These are phyloP conservation scores for Calonectria honghensis DNA, from an alignment of 2,329 filamentous ascomycete species.

Conservation along the genomic window DNA sequence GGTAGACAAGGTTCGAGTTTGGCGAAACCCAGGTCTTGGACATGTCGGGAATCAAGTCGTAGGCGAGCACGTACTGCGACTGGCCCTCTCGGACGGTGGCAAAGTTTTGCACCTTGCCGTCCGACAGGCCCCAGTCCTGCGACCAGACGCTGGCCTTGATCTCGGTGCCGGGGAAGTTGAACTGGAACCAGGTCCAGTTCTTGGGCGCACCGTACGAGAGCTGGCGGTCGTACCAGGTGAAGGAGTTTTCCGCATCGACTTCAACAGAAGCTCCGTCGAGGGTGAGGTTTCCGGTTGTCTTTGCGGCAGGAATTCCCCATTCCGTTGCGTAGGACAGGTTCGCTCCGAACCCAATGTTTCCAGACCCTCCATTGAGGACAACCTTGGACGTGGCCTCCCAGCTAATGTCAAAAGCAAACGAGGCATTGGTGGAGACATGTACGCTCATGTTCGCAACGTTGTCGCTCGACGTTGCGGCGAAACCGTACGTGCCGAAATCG, in stretches of 20 bases:
- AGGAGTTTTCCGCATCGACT: slow-evolving; percentile 14
- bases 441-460: slow-evolving; percentile 21
- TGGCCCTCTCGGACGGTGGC: slow-evolving; percentile 15
- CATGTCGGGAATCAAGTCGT: slow-evolving; percentile 18
- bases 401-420: slow-evolving; percentile 10
- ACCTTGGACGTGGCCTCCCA: slow-evolving; percentile 24
- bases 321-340: slow-evolving; percentile 17
- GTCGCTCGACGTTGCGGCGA: slow-evolving; percentile 11
- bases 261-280: not conserved
- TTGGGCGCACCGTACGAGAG: slow-evolving; percentile 4
- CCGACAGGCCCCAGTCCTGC: not conserved
- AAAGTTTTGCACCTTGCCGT: not conserved
- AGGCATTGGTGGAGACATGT: not conserved
- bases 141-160: slow-evolving; percentile 36
- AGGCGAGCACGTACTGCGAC: slow-evolving; percentile 4
- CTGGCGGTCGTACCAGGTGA: slow-evolving; percentile 36
- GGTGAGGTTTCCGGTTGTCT: slow-evolving; percentile 7
- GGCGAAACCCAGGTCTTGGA: slow-evolving; percentile 23
- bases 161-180: slow-evolving; percentile 22
- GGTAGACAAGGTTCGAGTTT: slow-evolving; percentile 14
- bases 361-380: slow-evolving; percentile 13
- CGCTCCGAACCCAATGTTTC: slow-evolving; percentile 15
- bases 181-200: slow-evolving; percentile 34
- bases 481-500: slow-evolving; percentile 3
- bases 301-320: slow-evolving; percentile 26